These are phyloP conservation scores for Candida palmyrensis DNA, from an alignment of 805 yeast species.

Conservation along the genomic window DNA sequence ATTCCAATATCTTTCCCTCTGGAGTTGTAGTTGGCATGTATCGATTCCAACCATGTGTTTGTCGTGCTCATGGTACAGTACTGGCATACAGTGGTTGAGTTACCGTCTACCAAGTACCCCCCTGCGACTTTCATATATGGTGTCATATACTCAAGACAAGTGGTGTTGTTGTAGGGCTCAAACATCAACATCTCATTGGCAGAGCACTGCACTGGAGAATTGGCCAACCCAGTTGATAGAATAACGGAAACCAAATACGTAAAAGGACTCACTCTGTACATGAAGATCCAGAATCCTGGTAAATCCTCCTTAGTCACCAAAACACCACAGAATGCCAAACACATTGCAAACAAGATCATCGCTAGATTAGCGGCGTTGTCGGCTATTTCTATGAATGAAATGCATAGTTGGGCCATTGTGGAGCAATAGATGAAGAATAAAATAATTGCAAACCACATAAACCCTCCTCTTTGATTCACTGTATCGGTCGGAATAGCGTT, in stretches of 20 bases:
- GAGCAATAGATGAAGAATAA: conserved; percentile 49
- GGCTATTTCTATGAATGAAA: conserved; percentile 54
- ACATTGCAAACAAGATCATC: conserved; percentile 52
- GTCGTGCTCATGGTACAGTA: conserved; percentile 23
- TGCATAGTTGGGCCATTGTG: conserved; percentile 52
- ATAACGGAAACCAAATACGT: conserved; percentile 28
- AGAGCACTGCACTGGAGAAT: conserved; percentile 19
- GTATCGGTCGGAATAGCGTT: conserved; percentile 14
- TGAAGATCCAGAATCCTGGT: conserved; percentile 59
- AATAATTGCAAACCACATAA: conserved; percentile 40
- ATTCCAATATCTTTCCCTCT: conserved; percentile 27
- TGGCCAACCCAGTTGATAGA: conserved; percentile 25
- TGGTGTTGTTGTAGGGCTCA: conserved; percentile 18
- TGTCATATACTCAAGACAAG: conserved; percentile 25
- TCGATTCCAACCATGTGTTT: conserved; percentile 19
- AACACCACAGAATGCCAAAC: conserved; percentile 75
- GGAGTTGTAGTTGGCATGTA: conserved; percentile 15
- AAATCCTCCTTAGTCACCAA: conserved; percentile 46
- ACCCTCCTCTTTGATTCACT: conserved; percentile 51
- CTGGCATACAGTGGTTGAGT: conserved; percentile 15
- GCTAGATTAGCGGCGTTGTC: conserved; percentile 64
- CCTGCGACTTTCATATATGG: conserved; percentile 20
- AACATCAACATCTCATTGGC: conserved; percentile 17
- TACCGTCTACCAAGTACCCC: conserved; percentile 13
- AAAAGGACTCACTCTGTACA: conserved; percentile 32